Conservation (phyloP, 257 asterid genomes). For the Apocynum venetum region DNA sequence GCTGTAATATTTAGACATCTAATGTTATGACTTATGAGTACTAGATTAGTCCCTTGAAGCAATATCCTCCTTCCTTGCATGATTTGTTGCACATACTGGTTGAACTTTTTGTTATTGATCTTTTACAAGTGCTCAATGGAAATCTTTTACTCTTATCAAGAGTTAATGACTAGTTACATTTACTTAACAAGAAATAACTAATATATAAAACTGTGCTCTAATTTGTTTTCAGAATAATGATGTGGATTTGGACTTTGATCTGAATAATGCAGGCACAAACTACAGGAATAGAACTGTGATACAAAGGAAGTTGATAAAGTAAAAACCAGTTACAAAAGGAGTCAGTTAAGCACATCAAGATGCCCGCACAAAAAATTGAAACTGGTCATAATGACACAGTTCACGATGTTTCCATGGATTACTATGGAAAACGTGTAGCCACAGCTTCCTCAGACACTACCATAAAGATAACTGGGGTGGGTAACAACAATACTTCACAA, state of each 20-base stretch:
- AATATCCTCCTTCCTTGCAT: background rate
- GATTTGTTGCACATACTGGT: background rate
- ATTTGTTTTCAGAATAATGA: background rate
- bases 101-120: background rate
- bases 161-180: background rate
- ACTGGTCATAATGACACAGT: constrained; percentile 81
- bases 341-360: constrained; percentile 24
- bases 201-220: background rate
- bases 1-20: background rate
- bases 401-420: constrained; percentile 91
- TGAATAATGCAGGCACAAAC: constrained; percentile 7
- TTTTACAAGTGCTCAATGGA: background rate
- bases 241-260: background rate
- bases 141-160: background rate
- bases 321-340: background rate
- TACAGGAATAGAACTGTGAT: background rate
- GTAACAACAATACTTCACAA: constrained; percentile 68
- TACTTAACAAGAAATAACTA: background rate
- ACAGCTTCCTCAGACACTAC: constrained; percentile 89
- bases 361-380: constrained; percentile 96
- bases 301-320: background rate
- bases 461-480: constrained; percentile 63
- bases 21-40: too few species aligned
- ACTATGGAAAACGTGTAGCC: constrained; percentile 90
- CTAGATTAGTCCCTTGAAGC: background rate